phyloP scores from a whole-genome alignment of 352 stramenopile species.

The Phytophthora tubulina region DNA sequence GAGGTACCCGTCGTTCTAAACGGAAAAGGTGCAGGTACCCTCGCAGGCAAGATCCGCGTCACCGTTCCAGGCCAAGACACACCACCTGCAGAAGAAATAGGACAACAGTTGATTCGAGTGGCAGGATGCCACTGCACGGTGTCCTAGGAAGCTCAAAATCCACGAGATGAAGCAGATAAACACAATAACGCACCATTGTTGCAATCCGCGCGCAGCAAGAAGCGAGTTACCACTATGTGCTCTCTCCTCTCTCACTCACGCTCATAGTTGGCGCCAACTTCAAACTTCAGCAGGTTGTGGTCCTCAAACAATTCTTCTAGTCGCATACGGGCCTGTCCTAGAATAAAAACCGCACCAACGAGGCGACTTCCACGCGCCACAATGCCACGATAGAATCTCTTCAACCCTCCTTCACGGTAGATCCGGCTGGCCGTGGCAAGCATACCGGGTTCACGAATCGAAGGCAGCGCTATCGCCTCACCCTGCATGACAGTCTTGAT shows the following conservation, averaged over 20 bases:
- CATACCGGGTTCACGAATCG: constrained; percentile 43
- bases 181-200: constrained; percentile 29
- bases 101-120: constrained; percentile 46
- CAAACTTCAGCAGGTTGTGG: constrained; percentile 51
- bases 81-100: constrained; percentile 22
- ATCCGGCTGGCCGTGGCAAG: constrained; percentile 55
- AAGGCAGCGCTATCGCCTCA: constrained; percentile 60
- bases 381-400: constrained; percentile 75
- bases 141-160: constrained; percentile 37
- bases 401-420: constrained; percentile 54
- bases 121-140: constrained; percentile 65
- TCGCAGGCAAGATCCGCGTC: constrained; percentile 70
- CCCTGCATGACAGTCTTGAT: constrained; percentile 90
- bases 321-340: constrained; percentile 72
- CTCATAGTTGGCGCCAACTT: constrained; percentile 22
- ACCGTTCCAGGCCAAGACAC: constrained; percentile 62
- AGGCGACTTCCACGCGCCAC: constrained; percentile 75
- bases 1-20: constrained; percentile 58
- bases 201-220: constrained; percentile 11
- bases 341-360: constrained; percentile 83
- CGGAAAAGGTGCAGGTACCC: constrained; percentile 59
- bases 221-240: constrained; percentile 17
- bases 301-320: constrained; percentile 78
- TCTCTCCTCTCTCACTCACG: constrained; percentile 28
- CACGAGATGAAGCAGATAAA: constrained; percentile 14